These are phyloP conservation scores for Phaeosphaeriaceae sp. DNA, from an alignment of 2,329 filamentous ascomycete genomes.

Conservation along the genomic window DNA sequence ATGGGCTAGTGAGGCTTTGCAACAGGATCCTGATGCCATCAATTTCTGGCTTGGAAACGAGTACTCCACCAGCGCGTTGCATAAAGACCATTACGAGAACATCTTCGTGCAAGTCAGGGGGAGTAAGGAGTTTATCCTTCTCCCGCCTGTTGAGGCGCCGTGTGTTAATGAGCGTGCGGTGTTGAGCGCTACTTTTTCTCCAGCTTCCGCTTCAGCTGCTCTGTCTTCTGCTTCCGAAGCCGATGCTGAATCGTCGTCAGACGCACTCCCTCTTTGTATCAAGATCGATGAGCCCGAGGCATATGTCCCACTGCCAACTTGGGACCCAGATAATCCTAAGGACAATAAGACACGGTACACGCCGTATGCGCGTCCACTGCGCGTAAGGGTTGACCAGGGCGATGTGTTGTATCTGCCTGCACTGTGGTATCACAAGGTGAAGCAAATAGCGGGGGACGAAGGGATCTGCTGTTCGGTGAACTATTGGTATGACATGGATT, in stretches of 20 bases:
- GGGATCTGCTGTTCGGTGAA: constrained; percentile 81
- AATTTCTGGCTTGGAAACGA: constrained; percentile 84
- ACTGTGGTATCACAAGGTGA: constrained; percentile 84
- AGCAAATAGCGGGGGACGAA: constrained; percentile 71
- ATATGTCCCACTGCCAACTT: constrained; percentile 71
- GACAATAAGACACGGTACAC: constrained; percentile 63
- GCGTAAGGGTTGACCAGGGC: constrained; percentile 73
- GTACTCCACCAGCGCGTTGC: constrained; percentile 72
- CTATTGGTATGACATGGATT: constrained; percentile 88
- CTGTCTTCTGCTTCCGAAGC: too few relatives aligned
- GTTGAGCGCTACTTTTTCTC: constrained; percentile 63
- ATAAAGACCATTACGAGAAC: constrained; percentile 87
- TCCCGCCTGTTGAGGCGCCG: constrained; percentile 74
- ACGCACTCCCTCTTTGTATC: constrained; percentile 9
- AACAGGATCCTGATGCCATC: constrained; percentile 72
- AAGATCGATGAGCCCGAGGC: constrained; percentile 46
- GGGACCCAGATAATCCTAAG: constrained; percentile 72
- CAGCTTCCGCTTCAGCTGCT: constrained; percentile 11
- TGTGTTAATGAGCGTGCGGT: constrained; percentile 72
- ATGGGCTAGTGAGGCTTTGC: constrained; percentile 76
- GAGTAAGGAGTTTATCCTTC: constrained; percentile 74
- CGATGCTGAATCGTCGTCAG: too few relatives aligned
- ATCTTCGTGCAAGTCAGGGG: constrained; percentile 80
- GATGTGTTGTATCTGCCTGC: constrained; percentile 85
- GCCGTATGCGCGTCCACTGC: constrained; percentile 64